A percentile compares a stretch with the other conserved stretches of the same genome.
Conservation (phyloP, 2,329 filamentous ascomycete species). For the Colletotrichum cuscutae region DNA sequence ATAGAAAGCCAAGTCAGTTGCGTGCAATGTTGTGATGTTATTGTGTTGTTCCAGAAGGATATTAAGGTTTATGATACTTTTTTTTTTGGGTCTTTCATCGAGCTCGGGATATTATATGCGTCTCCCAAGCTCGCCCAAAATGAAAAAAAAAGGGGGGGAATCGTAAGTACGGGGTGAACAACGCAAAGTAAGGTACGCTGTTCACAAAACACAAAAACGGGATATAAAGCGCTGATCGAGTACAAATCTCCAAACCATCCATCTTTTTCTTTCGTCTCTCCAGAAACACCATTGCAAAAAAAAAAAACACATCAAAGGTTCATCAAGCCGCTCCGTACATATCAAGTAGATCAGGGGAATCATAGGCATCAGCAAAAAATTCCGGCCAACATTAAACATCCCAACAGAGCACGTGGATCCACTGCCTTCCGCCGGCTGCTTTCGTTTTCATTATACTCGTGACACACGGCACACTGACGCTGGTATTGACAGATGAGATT, state of each 20-base stretch:
- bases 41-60: slow-evolving; percentile 20
- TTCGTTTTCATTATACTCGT: slow-evolving; percentile 33
- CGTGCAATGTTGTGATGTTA: slow-evolving; percentile 32
- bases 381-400: slow-evolving; percentile 34
- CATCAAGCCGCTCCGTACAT: slow-evolving; percentile 32
- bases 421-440: neutral
- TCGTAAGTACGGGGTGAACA: slow-evolving; percentile 14
- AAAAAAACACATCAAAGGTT: slow-evolving; percentile 10
- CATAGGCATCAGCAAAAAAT: slow-evolving; percentile 25
- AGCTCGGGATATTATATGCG: neutral
- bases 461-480: slow-evolving; percentile 29
- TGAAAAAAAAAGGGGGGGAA: neutral
- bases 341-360: slow-evolving; percentile 28
- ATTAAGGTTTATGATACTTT: slow-evolving; percentile 32
- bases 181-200: neutral
- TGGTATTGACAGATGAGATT: neutral
- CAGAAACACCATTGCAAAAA: neutral
- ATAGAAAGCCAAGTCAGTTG: neutral
- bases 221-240: slow-evolving; percentile 32
- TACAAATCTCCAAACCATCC: slow-evolving; percentile 19
- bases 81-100: neutral
- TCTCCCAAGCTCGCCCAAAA: neutral
- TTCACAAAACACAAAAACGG: slow-evolving; percentile 2
- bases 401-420: slow-evolving; percentile 30
- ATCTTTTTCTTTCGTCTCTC: slow-evolving; percentile 15